Evolutionary conservation across 1,139 yeast genomes (phyloP).

Genomic region (Pichia sp.): DNA sequence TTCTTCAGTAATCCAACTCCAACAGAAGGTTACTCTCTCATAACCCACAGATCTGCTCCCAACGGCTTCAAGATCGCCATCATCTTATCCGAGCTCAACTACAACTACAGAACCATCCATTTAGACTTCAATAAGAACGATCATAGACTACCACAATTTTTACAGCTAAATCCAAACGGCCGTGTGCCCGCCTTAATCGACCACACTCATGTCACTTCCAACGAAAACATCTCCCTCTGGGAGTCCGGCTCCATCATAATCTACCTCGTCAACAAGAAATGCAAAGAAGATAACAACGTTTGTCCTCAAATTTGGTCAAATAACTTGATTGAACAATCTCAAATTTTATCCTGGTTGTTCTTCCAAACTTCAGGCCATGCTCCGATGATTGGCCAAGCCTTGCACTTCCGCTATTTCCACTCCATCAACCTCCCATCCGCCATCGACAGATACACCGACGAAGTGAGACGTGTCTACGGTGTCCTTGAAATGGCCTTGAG

Average conservation of each 20-base stretch:
- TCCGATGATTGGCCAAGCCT: constrained; percentile 97
- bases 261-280: constrained; percentile 67
- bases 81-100: constrained; percentile 77
- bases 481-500: constrained; percentile 96
- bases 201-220: constrained; percentile 11
- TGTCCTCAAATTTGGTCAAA: constrained; percentile 76
- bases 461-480: constrained; percentile 90
- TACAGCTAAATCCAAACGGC: constrained; percentile 90
- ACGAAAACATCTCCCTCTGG: constrained; percentile 65
- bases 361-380: constrained; percentile 97
- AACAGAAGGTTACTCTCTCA: constrained; percentile 78
- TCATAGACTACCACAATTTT: constrained; percentile 91
- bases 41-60: constrained; percentile 92
- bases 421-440: constrained; percentile 86
- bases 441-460: constrained; percentile 88
- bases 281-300: constrained; percentile 60
- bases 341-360: constrained; percentile 85
- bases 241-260: constrained; percentile 90
- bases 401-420: constrained; percentile 91
- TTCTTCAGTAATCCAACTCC: constrained; percentile 70
- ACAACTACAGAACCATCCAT: constrained; percentile 78
- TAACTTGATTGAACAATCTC: constrained; percentile 79
- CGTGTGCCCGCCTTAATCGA: constrained; percentile 94
- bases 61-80: constrained; percentile 97
- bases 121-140: constrained; percentile 88